Conservation (phyloP, 208 protist species). For the Strigomonas culicis region DNA sequence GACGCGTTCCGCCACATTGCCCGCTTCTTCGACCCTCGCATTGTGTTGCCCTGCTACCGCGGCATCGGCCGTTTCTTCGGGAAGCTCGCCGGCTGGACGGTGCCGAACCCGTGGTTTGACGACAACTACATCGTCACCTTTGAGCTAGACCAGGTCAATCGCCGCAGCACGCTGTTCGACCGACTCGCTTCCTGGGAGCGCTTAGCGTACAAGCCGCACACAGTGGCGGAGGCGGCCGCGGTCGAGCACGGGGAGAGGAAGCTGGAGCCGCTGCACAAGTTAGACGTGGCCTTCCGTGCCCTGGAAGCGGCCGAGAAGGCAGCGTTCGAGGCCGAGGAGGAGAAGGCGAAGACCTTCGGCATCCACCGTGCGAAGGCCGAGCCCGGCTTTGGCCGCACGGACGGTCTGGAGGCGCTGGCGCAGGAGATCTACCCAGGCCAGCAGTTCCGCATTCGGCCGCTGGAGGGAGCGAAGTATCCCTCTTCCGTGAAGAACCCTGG, state of each 20-base stretch:
- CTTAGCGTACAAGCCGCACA: constrained; percentile 79
- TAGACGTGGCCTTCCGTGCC: constrained; percentile 64
- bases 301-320: constrained; percentile 84
- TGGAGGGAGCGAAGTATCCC: constrained; percentile 88
- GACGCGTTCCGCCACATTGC: constrained; percentile 81
- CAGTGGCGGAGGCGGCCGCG: constrained; percentile 68
- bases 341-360: constrained; percentile 81
- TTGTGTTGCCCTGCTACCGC: constrained; percentile 82
- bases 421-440: constrained; percentile 92
- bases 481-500: constrained; percentile 81
- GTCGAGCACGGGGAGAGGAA: constrained; percentile 51
- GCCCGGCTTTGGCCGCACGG: constrained; percentile 85
- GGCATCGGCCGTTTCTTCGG: constrained; percentile 85
- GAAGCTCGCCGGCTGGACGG: constrained; percentile 69
- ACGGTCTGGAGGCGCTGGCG: constrained; percentile 86
- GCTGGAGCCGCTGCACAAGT: constrained; percentile 68
- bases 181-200: constrained; percentile 87
- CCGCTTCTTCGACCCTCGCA: constrained; percentile 55
- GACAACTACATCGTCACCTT: constrained; percentile 89
- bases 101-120: constrained; percentile 90
- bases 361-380: constrained; percentile 90
- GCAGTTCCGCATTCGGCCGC: constrained; percentile 83
- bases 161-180: constrained; percentile 85
- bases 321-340: constrained; percentile 77
- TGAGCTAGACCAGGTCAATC: constrained; percentile 91